Base-by-base conservation (phyloP, 202 grass and related monocot species). In the Bolboschoenoplectus hybrid region DNA sequence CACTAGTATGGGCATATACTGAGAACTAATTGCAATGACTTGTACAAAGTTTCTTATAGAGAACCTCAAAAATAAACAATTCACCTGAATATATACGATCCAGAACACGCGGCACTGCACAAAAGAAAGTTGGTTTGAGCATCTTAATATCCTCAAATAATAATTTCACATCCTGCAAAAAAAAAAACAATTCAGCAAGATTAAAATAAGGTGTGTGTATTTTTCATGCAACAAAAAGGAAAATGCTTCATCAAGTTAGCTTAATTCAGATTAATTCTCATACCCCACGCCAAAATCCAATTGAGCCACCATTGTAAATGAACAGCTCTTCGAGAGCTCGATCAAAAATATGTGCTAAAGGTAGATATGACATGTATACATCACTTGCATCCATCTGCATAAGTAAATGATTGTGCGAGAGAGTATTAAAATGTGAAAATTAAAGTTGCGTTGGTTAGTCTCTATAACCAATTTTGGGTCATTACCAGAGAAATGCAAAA, bases 201-300 rank as follows among this genome's bases (percentile, higher is more conserved):
- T 26, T 41, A 84, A 53, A 66, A 55, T 44, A 67, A 41, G 19
- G 50, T 20, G 61, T 73, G 8, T 45, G 13, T n/a, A 43, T 40
- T 76, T 83, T 64, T 83, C 63, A 74, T 63, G 45, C 62, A 81
- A 44, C 34, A 67, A 46, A 74, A 83, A 62, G 32, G 32, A 34
- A 60, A 56, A 53, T 69, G 9, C 39, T 58, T 60, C n/a, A 56
- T 81, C 20, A 60, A 81, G 17, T 71, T 10, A 73, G 19, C 71
- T 86, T 67, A 76, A 40, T 58, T 70, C 6, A 3, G 41, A 34
- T 58, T 73, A 55, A 77, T 63, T 75, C 9, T 66, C 67, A 41
- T 92, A 99, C 97, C 89, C 97, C 97, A 38, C 86, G 89, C 97
- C 97, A 99, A 89, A 99, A 99, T 91, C 97, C 97, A 89, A 98